phyloP scores from a whole-genome alignment of 495 filamentous ascomycete genomes.

The Hypoxylon trugodes region DNA sequence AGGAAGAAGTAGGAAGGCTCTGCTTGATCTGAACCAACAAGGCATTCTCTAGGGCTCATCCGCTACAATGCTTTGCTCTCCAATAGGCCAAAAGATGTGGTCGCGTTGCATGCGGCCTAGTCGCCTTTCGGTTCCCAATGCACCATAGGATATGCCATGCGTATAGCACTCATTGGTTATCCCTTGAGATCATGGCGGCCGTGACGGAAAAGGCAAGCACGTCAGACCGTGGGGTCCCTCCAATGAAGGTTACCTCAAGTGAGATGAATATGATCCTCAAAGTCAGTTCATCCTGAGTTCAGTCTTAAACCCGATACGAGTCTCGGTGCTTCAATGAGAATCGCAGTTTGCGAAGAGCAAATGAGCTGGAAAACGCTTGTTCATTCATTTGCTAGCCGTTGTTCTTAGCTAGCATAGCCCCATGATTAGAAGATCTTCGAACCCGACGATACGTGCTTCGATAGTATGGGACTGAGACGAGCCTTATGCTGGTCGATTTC shows the following conservation, averaged over 20 bases:
- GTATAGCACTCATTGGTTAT: slow-evolving; percentile 34
- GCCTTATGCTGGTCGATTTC: neutral
- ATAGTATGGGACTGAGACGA: neutral
- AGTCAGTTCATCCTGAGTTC: slow-evolving; percentile 7
- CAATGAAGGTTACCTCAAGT: slow-evolving; percentile 8
- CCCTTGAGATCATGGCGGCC: slow-evolving; percentile 8
- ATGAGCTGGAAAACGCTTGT: slow-evolving; percentile 31
- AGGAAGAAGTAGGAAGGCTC: slow-evolving; percentile 3
- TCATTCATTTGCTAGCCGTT: slow-evolving; percentile 19
- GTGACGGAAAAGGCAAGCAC: slow-evolving; percentile 27
- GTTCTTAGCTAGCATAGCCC: slow-evolving; percentile 14
- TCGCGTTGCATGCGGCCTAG: slow-evolving; percentile 31
- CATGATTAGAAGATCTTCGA: slow-evolving; percentile 10
- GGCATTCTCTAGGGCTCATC: slow-evolving; percentile 22
- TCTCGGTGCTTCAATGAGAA: slow-evolving; percentile 1
- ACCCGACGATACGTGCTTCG: neutral
- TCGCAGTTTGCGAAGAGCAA: slow-evolving; percentile 3
- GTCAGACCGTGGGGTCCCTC: slow-evolving; percentile 28
- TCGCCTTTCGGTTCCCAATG: slow-evolving; percentile 26
- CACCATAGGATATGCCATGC: slow-evolving; percentile 35
- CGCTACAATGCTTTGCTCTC: slow-evolving; percentile 5
- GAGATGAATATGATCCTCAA: slow-evolving; percentile 2
- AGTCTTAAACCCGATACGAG: slow-evolving; percentile 1
- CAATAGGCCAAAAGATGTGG: slow-evolving; percentile 29
- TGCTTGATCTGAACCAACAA: slow-evolving; percentile 20